phyloP scores from a whole-genome alignment of 2,329 filamentous ascomycete species.

The Mariannaea elegans region DNA sequence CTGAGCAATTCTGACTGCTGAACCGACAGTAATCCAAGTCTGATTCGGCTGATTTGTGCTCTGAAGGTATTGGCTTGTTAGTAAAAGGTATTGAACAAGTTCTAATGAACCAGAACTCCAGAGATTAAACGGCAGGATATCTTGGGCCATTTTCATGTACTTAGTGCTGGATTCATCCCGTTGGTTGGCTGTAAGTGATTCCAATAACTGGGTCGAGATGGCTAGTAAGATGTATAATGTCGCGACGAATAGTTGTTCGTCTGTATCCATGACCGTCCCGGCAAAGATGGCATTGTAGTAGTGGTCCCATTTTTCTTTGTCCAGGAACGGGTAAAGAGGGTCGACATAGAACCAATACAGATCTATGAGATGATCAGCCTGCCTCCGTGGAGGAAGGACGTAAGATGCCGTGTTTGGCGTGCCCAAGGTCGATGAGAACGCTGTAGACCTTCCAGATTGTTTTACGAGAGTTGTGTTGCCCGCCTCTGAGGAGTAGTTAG shows the following conservation, averaged over 20 bases:
- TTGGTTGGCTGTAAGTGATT: slow-evolving; percentile 50
- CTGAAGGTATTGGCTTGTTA: slow-evolving; percentile 59
- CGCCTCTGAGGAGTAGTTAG: not conserved
- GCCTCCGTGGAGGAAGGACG: slow-evolving; percentile 54
- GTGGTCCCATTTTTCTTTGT: slow-evolving; percentile 46
- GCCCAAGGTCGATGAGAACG: not conserved
- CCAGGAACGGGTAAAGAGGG: slow-evolving; percentile 56
- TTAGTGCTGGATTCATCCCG: slow-evolving; percentile 50
- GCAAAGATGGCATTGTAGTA: slow-evolving; percentile 53
- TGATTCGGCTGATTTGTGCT: slow-evolving; percentile 57
- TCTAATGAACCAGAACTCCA: slow-evolving; percentile 55
- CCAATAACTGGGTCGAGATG: slow-evolving; percentile 53
- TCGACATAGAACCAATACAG: slow-evolving; percentile 58
- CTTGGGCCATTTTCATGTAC: slow-evolving; percentile 54
- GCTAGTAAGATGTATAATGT: slow-evolving; percentile 58
- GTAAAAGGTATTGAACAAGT: slow-evolving; percentile 55
- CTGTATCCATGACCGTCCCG: slow-evolving; percentile 45
- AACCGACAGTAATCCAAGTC: slow-evolving; percentile 59
- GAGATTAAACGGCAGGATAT: slow-evolving; percentile 51
- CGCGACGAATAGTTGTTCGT: slow-evolving; percentile 54
- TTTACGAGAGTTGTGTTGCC: not conserved
- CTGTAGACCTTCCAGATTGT: not conserved
- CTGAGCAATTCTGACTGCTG: slow-evolving; percentile 57
- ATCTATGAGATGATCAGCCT: slow-evolving; percentile 54
- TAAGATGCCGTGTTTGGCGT: slow-evolving; percentile 42